phyloP scores from a whole-genome alignment of 73 alveolate species.

The Paramecium bursaria region DNA sequence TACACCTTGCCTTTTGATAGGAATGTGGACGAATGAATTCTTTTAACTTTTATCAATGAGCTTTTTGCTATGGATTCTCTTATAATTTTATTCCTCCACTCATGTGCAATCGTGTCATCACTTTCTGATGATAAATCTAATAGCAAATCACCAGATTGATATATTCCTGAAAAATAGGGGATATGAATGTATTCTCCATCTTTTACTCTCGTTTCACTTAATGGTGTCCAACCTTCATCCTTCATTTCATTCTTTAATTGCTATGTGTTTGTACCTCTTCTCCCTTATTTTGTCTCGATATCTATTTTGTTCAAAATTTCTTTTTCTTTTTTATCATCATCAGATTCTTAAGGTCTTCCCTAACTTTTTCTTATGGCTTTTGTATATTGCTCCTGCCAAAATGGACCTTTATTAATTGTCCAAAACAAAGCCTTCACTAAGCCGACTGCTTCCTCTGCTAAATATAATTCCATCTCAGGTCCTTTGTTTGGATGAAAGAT shows the following conservation, averaged over 20 bases:
- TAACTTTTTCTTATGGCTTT: conserved; percentile 19
- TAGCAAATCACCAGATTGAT: conserved; percentile 34
- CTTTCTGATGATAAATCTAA: conserved; percentile 3
- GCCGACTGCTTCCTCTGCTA: conserved; percentile 96
- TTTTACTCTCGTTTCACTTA: conserved; percentile 62
- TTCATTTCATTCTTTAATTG: background rate
- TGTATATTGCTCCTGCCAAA: conserved; percentile 65
- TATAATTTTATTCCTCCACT: conserved; percentile 77
- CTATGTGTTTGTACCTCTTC: background rate
- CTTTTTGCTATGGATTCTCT: conserved; percentile 82
- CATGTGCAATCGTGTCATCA: conserved; percentile 77
- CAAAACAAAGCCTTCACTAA: conserved; percentile 84
- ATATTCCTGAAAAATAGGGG: conserved; percentile 74
- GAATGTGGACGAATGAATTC: conserved; percentile 73
- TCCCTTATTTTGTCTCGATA: conserved; percentile 28
- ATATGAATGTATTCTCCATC: conserved; percentile 81
- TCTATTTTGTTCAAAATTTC: conserved; percentile 49
- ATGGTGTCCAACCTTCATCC: conserved; percentile 62
- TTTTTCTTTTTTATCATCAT: conserved; percentile 35
- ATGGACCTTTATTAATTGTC: conserved; percentile 78
- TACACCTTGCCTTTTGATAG: conserved; percentile 84
- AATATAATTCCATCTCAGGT: conserved; percentile 78
- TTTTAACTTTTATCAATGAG: conserved; percentile 78
- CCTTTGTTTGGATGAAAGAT: conserved; percentile 70
- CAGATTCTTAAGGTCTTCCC: too few relatives aligned